Evolutionary conservation across 1,284 basidiomycete species (phyloP), one percentile per base, ranked within the genome.

Genomic region (Ganoderma resinaceum): DNA sequence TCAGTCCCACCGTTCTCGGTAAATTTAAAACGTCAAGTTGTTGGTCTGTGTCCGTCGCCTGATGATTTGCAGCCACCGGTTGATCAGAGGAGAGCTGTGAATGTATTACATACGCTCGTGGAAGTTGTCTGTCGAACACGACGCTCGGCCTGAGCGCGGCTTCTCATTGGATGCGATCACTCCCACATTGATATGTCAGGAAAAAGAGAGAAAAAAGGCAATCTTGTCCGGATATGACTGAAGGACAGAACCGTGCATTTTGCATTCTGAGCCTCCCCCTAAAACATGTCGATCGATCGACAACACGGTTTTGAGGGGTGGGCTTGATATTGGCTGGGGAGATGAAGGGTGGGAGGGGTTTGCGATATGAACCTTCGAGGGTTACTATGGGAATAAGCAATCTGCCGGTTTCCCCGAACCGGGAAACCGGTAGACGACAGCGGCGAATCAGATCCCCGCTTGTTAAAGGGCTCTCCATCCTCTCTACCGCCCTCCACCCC

Each of bases 351-450:
- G 61, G 14, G 42, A 58, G 40, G 61, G 35, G 61, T 26, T 18
- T 35, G 55, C 55, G 55, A 58, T 58, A 58, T 37, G 58, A 60
- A 29, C 35, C 35, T 38, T 60, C 37, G 33, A 60, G 58, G 62
- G 72, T 74, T 69, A 52, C 65, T 68, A 74, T 74, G 73, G 72
- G 59, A 64, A 74, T 74, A 57, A 70, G 66, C 70, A 68, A 73
- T 71, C 68, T 74, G 71, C 73, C 74, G 74, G 74, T 75, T 69
- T 75, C 74, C 74, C 74, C 74, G 74, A 71, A 66, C 74, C 74
- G 65, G 68, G 57, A 26, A 16, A 59, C 49, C 53, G 74, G 74
- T 69, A 74, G 62, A 58, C 38, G 35, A 49, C 46, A 49, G 58
- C 49, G 67, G 49, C 66, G 69, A 70, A 69, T 71, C 72, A 71